Base-by-base conservation (phyloP, 192 early-diverging fungal species). In the Backusella parvicylindrica region DNA sequence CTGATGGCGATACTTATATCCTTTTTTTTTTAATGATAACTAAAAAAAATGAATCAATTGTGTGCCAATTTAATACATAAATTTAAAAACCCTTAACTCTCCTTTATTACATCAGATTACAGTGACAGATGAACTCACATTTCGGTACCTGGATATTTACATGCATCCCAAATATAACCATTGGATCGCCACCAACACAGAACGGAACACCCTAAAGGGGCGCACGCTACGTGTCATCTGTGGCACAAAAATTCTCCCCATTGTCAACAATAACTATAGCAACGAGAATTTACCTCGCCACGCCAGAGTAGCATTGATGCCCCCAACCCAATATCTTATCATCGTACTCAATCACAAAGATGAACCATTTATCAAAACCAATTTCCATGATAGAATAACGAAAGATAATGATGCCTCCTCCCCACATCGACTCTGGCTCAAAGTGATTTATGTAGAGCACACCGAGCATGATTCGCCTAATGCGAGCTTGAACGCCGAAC, bases 141-240 rank as follows among this genome's bases (percentile, higher is more conserved):
- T 11, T 15, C 32, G 21, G 18, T n/a, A 31, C 18, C 30, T 75
- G 32, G 74, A 75, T 47, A 40, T 75, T 5, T 75, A 75, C 23
- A 26, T 75, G 32, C 64, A 75, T 26, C 74, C 74, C 21, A 75
- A 75, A 53, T 75, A 50, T 31, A 75, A 67, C 50, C 12, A 1
- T 18, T 75, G 64, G 74, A 66, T 74, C 36, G 65, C n/a, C 18
- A 23, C 43, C 12, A 15, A 43, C 8, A 8, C 37, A 18, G 16
- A 66, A 12, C 26, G 12, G 23, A 23, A 16, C 18, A 40, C 43
- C 1, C 0, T 65, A 15, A 56, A 74, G 37, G 36, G 50, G 4
- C 50, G 63, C 12, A 47, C 35, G 9, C 3, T 75, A 1, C 65
- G 74, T 5, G 38, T 75, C 12, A 33, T 75, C 1, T 75, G 65